Conservation (phyloP, 257 asterid genomes). For the Eucommia ulmoides region DNA sequence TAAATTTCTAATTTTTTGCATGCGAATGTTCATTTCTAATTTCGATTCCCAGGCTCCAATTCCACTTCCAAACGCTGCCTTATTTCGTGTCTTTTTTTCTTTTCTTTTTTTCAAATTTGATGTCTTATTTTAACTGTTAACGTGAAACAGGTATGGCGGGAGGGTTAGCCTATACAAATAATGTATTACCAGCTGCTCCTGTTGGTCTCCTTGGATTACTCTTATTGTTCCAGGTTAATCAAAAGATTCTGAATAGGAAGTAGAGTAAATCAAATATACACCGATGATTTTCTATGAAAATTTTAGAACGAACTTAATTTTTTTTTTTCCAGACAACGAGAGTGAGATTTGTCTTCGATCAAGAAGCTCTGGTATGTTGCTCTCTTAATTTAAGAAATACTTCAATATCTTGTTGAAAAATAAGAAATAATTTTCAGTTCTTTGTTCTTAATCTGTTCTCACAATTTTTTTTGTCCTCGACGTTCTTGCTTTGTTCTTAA, state of each 20-base stretch:
- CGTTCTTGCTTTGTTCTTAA: too few relatives aligned
- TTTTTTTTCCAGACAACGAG: slow-evolving; percentile 54
- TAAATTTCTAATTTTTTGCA: too few relatives aligned
- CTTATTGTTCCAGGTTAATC: slow-evolving; percentile 68
- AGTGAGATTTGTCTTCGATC: slow-evolving; percentile 83
- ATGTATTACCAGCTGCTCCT: slow-evolving; percentile 71
- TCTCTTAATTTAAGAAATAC: neutral
- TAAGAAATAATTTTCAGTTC: neutral
- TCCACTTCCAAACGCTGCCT: neutral
- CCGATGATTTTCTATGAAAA: too few relatives aligned
- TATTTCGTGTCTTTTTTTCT: neutral
- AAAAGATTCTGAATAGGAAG: too few relatives aligned
- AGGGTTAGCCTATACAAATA: slow-evolving; percentile 50
- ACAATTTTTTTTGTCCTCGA: too few relatives aligned
- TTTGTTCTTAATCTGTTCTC: too few relatives aligned
- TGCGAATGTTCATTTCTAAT: too few relatives aligned
- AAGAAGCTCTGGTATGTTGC: slow-evolving; percentile 69
- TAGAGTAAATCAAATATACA: too few relatives aligned
- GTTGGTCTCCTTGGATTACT: slow-evolving; percentile 81
- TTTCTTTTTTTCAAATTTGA: too few relatives aligned
- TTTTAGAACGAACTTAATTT: too few relatives aligned
- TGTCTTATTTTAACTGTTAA: slow-evolving; percentile 1
- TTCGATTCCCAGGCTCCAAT: too few relatives aligned
- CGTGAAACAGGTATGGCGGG: slow-evolving; percentile 58
- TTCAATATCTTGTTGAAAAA: neutral